phyloP scores from a whole-genome alignment of 1,284 basidiomycete genomes.

The Ustilago xerochloae region DNA sequence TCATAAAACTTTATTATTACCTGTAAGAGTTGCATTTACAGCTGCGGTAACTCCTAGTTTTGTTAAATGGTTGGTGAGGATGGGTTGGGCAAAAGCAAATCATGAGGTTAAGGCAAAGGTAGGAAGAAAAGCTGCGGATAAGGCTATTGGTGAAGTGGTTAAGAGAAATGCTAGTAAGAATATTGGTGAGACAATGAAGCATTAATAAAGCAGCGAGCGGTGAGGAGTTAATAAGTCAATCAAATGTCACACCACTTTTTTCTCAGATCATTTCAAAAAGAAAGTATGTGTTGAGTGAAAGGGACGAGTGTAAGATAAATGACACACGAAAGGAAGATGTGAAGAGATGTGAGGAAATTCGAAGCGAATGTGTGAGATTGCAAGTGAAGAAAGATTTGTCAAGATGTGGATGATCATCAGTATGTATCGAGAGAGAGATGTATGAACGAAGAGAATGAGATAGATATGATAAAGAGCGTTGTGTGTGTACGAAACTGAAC shows the following conservation, averaged over 20 bases:
- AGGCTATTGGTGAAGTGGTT: conserved; percentile 28
- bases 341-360: neutral
- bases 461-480: neutral
- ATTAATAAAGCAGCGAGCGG: conserved; percentile 6
- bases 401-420: too few relatives aligned
- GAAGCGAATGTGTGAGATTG: neutral
- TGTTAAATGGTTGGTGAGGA: conserved; percentile 71
- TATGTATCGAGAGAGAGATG: too few relatives aligned
- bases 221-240: neutral
- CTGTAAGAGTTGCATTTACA: conserved; percentile 87
- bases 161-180: conserved; percentile 14
- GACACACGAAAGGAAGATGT: neutral
- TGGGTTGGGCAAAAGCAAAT: conserved; percentile 60
- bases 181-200: conserved; percentile 12
- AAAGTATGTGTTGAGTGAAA: too few relatives aligned
- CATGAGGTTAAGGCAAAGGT: conserved; percentile 35
- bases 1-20: conserved; percentile 94
- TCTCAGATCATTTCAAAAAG: neutral
- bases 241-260: conserved; percentile 13
- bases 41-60: conserved; percentile 86
- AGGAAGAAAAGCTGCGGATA: conserved; percentile 31
- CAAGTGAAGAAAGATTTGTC: neutral
- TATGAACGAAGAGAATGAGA: neutral
- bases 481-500: neutral
- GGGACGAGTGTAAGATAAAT: too few relatives aligned